Evolutionary conservation across 176 grass and related monocot genomes (phyloP), one percentile per base, ranked within the genome.

Genomic region (Musa beccarii): DNA sequence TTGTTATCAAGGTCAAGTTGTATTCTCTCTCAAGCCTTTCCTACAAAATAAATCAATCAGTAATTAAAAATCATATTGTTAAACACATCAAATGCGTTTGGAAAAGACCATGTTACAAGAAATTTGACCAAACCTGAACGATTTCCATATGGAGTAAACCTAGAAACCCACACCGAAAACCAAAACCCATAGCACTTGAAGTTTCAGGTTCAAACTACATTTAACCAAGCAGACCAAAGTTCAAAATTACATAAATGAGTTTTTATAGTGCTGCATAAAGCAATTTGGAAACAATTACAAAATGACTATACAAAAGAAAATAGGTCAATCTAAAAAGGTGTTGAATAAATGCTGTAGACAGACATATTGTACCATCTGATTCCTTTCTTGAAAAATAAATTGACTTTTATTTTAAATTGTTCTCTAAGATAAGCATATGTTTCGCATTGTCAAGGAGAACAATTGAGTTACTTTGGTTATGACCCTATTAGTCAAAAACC

Each of bases 11-110:
- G 77, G 80, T 97, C 78, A 97, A 85, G 73, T 90, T 97, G 73
- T 97, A 97, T 75, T 97, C 93, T 73, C 93, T 88, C 84, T 97
- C 93, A 71, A 97, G 93, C 86, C 93, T 93, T 97, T 97, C 93
- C 93, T 97, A 82, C 73, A 86, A 87, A 79, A 78, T 79, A 23
- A 43, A 43, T 43, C 34, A 43, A 43, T 43, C 34, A 43, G 34
- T 71, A 76, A 79, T 43, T 43, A 75, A 68, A 73, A 11, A 69
- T 13, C 54, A 52, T 49, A 81, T 9, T 55, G 21, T 82, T 67
- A 59, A 57, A 78, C 26, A 59, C 63, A 74, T 52, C 11, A 11
- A 34, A 49, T 28, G 11, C 9, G 29, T 81, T 81, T 79, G 62
- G 19, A 51, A 81, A 81, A 65, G 81, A 28, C 17, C 17, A 69